Evolutionary conservation across 495 filamentous ascomycete species (phyloP).

Genomic region (Aspergillus taichungensis): DNA sequence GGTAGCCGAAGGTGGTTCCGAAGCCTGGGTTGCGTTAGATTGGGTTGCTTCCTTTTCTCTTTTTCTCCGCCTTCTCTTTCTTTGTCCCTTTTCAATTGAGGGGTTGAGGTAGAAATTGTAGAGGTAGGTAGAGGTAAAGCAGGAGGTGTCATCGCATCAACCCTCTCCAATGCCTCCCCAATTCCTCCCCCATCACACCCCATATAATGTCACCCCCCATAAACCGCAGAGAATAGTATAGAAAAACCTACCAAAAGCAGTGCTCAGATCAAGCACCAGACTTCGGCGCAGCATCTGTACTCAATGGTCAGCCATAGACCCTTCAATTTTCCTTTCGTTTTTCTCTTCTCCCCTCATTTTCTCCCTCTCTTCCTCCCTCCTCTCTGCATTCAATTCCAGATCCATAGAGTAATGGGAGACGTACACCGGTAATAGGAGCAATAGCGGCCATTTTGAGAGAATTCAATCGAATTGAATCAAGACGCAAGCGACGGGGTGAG

Average conservation of each 20-base stretch:
- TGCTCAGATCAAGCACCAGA: conserved; percentile 71
- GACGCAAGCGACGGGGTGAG: too few species aligned
- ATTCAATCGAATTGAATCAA: too few species aligned
- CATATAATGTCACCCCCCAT: too few species aligned
- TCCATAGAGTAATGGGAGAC: conserved; percentile 19
- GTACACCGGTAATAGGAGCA: conserved; percentile 43
- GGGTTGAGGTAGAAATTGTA: background rate
- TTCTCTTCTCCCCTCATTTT: background rate
- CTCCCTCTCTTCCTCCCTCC: background rate
- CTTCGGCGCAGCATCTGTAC: conserved; percentile 61
- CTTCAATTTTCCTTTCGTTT: background rate
- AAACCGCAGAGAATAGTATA: too few species aligned
- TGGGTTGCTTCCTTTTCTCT: conserved; percentile 3
- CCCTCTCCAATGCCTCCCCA: too few species aligned
- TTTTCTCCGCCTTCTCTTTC: background rate
- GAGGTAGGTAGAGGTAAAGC: background rate
- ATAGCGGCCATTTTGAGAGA: conserved; percentile 35
- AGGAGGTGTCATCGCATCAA: background rate
- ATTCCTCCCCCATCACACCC: too few species aligned
- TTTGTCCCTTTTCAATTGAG: background rate
- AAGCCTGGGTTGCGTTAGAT: conserved; percentile 40
- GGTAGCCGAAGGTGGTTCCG: conserved; percentile 61
- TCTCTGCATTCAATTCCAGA: background rate
- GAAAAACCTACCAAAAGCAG: conserved; percentile 57
- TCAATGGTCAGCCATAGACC: too few species aligned